These are phyloP conservation scores for Suillus occidentalis DNA, from an alignment of 768 basidiomycete species.

Conservation along the genomic window DNA sequence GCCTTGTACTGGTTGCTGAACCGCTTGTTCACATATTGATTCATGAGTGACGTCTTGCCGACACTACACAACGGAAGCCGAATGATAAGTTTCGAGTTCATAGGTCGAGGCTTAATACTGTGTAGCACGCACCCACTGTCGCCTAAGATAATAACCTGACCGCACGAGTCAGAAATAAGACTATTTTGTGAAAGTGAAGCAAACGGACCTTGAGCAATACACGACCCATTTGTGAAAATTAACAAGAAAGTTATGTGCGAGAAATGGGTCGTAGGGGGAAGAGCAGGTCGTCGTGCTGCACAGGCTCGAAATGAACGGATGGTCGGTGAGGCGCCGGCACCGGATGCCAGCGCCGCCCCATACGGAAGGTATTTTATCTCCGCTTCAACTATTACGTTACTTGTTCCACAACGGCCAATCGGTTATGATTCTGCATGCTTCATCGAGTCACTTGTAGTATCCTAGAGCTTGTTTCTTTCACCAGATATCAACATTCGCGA, in stretches of 20 bases:
- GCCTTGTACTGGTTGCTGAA: constrained; percentile 99
- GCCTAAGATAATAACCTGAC: constrained; percentile 96
- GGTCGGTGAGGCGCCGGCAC: constrained; percentile 23
- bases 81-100: constrained; percentile 13
- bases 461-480: not conserved
- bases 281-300: constrained; percentile 3
- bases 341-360: constrained; percentile 14
- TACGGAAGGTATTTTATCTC: constrained; percentile 21
- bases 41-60: constrained; percentile 99
- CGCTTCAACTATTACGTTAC: constrained; percentile 22
- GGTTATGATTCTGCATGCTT: not conserved
- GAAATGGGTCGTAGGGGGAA: not conserved
- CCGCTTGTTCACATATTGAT: constrained; percentile 99
- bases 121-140: constrained; percentile 80
- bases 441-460: constrained; percentile 4
- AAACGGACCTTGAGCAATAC: constrained; percentile 75
- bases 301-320: constrained; percentile 12
- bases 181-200: not conserved
- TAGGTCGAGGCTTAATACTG: constrained; percentile 1
- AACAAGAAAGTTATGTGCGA: not conserved
- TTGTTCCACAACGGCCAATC: not conserved
- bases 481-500: constrained; percentile 4
- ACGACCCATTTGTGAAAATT: constrained; percentile 62
- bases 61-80: constrained; percentile 51
- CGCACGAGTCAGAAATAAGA: constrained; percentile 13